Evolutionary conservation across 1,139 yeast species (phyloP).

Genomic region (Martiniozyma asiatica): DNA sequence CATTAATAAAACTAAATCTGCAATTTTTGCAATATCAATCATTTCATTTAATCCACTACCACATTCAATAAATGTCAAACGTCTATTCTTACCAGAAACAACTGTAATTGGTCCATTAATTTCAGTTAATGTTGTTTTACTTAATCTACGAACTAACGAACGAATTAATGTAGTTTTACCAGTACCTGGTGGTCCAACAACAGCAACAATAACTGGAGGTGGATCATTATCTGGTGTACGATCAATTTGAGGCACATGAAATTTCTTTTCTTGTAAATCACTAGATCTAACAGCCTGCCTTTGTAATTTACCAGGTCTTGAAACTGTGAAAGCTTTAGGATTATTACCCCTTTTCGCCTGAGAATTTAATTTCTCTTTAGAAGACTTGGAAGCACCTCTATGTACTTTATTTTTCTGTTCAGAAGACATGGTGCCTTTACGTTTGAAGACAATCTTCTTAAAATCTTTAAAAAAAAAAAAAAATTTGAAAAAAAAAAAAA

Average conservation of each 20-base stretch:
- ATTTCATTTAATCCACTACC: conserved; percentile 86
- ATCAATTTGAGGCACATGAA: conserved; percentile 96
- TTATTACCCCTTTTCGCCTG: conserved; percentile 56
- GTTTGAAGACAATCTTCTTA: too few relatives aligned
- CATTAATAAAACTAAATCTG: conserved; percentile 79
- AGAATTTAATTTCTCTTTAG: conserved; percentile 78
- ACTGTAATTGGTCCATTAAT: conserved; percentile 95
- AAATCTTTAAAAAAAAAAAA: too few relatives aligned
- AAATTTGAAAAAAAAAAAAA: too few relatives aligned
- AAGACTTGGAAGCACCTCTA: too few relatives aligned
- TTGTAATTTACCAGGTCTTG: conserved; percentile 83
- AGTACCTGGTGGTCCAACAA: conserved; percentile 98
- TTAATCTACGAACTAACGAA: conserved; percentile 74
- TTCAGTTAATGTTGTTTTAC: conserved; percentile 80
- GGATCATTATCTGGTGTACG: conserved; percentile 97
- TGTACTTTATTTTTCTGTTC: too few relatives aligned
- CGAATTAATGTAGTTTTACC: conserved; percentile 92
- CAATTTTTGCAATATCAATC: conserved; percentile 93
- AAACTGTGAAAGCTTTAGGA: conserved; percentile 89
- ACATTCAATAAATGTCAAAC: conserved; percentile 88
- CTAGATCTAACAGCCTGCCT: conserved; percentile 75
- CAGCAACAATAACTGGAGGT: conserved; percentile 92
- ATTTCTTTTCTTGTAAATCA: conserved; percentile 68
- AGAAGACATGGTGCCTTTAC: too few relatives aligned
- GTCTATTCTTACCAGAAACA: conserved; percentile 90